Percentiles rank a stretch among this genome's conserved stretches.
phyloP scores from a whole-genome alignment of 495 filamentous ascomycete genomes.

The Cladorrhinum samala region DNA sequence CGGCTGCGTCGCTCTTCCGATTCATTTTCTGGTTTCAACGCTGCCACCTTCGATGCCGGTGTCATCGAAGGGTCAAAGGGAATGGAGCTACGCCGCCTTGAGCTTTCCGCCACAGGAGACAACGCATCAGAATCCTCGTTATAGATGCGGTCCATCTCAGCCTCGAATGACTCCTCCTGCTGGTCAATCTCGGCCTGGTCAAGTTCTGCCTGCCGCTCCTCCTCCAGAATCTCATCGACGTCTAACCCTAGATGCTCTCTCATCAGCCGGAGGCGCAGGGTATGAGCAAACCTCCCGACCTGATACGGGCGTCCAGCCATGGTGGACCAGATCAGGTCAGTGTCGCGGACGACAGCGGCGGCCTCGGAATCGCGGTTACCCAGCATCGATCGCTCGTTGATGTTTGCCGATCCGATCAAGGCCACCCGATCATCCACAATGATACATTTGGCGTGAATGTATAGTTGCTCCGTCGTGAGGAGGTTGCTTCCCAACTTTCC shows the following conservation, averaged over 20 bases:
- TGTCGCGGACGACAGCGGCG: conserved; percentile 86
- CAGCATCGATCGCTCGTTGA: conserved; percentile 96
- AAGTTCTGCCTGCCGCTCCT: conserved; percentile 57
- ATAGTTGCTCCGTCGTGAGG: conserved; percentile 91
- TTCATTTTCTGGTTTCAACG: conserved; percentile 82
- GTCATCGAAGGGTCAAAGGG: conserved; percentile 7
- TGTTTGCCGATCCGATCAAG: conserved; percentile 96
- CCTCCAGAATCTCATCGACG: conserved; percentile 83
- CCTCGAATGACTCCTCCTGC: too few relatives aligned
- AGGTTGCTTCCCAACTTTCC: conserved; percentile 80
- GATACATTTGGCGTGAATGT: conserved; percentile 98
- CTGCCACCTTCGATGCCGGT: conserved; percentile 37
- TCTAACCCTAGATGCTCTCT: conserved; percentile 94
- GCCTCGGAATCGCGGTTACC: conserved; percentile 88
- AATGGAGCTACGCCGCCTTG: conserved; percentile 11
- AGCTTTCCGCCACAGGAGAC: conserved; percentile 26
- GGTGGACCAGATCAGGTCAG: conserved; percentile 83
- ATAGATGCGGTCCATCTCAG: conserved; percentile 51
- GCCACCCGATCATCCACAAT: conserved; percentile 90
- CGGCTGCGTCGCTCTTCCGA: conserved; percentile 58
- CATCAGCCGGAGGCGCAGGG: conserved; percentile 89
- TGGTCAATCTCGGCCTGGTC: conserved; percentile 42
- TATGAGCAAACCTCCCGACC: conserved; percentile 89
- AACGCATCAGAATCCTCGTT: conserved; percentile 27
- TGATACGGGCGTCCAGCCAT: conserved; percentile 87